Evolutionary conservation across 805 yeast species (phyloP), one percentile per base, ranked within the genome.

Genomic region (Metschnikowia dekortorum): DNA sequence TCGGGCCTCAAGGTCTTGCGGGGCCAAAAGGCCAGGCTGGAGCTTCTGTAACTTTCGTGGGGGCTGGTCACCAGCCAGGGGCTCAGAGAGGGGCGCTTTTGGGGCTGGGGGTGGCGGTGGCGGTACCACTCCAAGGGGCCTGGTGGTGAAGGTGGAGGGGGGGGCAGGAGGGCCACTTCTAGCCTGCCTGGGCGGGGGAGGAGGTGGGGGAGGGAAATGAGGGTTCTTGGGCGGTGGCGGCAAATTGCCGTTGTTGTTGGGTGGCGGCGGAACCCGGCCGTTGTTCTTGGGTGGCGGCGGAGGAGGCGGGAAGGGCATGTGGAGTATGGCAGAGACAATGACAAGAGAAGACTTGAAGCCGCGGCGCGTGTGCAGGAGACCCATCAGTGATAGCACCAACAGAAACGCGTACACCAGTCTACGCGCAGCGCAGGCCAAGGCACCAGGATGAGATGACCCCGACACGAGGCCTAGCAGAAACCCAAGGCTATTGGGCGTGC

Each of bases 1-100:
- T 48, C 80, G 70, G 26, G 66, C 61, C 30, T 73, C 71, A 5
- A 82, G 65, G 42, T 70, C 73, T 2, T 43, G 36, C n/a, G 35
- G 16, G n/a, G 26, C 39, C 7, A 31, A 0, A 33, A 28, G 8
- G 9, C 45, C 30, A 3, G 28, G 10, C 6, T 28, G 36, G 9
- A 29, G 39, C 39, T 55, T 57, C 39, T 32, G 28, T 34, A 54
- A 39, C 31, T 51, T 53, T 33, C 52, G 41, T 6, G 55, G 55
- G 30, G 60, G 58, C 38, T 51, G 52, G 4, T 37, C 46, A 11
- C 8, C 8, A 28, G 4, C 6, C 33, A 26, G 32, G 11, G 46
- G 39, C 33, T 33, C 39, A 9, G 46, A 8, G n/a, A 13, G 2
- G 7, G 46, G 22, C 7, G 38, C 16, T 22, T 28, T 34, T 11